phyloP scores from a whole-genome alignment of 2,329 filamentous ascomycete genomes.

The Didymella keratinophila region DNA sequence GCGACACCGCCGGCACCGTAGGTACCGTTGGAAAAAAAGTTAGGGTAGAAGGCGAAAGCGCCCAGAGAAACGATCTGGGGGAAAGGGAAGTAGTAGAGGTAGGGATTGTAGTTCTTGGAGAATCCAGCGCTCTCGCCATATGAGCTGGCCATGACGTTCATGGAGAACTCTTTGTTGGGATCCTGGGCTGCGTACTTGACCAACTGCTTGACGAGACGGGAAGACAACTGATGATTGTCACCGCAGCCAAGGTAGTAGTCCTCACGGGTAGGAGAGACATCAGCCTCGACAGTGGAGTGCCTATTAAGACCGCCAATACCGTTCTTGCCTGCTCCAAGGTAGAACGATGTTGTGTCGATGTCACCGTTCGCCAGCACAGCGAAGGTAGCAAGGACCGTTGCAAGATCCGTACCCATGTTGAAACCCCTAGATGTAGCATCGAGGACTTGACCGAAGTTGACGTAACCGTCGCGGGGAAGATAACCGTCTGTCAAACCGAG shows the following conservation, averaged over 20 bases:
- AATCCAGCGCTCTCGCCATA: conserved; percentile 54
- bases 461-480: not conserved
- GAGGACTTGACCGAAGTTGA: not conserved
- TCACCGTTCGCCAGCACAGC: not conserved
- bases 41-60: not conserved
- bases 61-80: conserved; percentile 57
- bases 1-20: not conserved
- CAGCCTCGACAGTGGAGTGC: not conserved
- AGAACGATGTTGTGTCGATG: not conserved
- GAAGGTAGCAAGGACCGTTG: not conserved
- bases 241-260: not conserved
- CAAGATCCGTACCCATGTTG: not conserved
- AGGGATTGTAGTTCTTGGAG: conserved; percentile 53
- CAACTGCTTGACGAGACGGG: not conserved
- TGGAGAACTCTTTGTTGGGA: not conserved
- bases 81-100: conserved; percentile 45
- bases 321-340: not conserved
- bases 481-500: not conserved
- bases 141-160: conserved; percentile 3
- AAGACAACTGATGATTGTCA: not conserved
- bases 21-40: not conserved
- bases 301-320: not conserved
- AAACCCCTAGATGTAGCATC: not conserved
- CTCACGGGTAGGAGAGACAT: not conserved
- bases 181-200: not conserved